phyloP scores from a whole-genome alignment of 345 rosid genomes.

The Microthlaspi erraticum region DNA sequence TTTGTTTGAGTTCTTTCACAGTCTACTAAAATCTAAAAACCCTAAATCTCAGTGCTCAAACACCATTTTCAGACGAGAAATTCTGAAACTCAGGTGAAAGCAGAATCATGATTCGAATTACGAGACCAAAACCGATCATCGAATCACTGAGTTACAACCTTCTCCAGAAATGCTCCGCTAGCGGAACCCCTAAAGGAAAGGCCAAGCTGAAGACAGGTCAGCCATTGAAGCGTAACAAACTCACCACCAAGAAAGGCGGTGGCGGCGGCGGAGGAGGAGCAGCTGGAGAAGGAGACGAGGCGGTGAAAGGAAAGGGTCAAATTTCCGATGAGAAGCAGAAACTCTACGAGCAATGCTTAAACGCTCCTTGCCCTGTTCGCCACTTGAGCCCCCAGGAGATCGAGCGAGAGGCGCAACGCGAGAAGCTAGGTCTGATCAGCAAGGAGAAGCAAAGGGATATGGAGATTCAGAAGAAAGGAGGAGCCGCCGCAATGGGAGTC shows the following conservation, averaged over 20 bases:
- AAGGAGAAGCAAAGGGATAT: conserved; percentile 76
- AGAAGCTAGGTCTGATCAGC: conserved; percentile 83
- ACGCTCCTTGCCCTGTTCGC: conserved; percentile 86
- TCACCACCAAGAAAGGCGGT: conserved; percentile 62
- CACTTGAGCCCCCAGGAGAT: conserved; percentile 62
- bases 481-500: conserved; percentile 68
- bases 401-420: conserved; percentile 78
- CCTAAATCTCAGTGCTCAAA: conserved; percentile 35
- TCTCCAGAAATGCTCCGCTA: conserved; percentile 65
- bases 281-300: conserved; percentile 31
- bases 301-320: conserved; percentile 46
- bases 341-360: conserved; percentile 73
- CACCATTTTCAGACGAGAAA: conserved; percentile 21
- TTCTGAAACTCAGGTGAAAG: conserved; percentile 11
- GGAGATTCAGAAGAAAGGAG: conserved; percentile 81
- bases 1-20: neutral
- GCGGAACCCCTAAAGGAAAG: conserved; percentile 85
- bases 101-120: conserved; percentile 49
- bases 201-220: conserved; percentile 59
- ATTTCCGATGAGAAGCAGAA: conserved; percentile 55
- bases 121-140: conserved; percentile 47
- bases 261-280: conserved; percentile 9
- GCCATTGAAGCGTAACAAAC: conserved; percentile 60
- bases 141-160: conserved; percentile 50
- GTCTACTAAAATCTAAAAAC: conserved; percentile 30